Evolutionary conservation across 805 yeast genomes (phyloP).

Genomic region (Starmerella apis): DNA sequence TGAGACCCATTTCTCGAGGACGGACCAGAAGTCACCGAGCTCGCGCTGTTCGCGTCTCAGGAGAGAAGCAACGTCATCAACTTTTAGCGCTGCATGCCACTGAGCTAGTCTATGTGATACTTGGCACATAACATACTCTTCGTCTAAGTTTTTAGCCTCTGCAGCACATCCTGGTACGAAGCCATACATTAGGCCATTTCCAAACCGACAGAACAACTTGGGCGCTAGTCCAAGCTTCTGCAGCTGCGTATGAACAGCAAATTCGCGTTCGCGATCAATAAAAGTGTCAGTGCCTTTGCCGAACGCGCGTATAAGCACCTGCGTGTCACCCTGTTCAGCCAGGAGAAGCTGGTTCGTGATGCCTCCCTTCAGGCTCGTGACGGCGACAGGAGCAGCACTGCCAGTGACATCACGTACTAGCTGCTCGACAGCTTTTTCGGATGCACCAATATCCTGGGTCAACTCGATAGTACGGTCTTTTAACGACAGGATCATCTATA

Average conservation of each 20-base stretch:
- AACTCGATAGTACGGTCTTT: slow-evolving; percentile 14
- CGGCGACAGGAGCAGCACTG: slow-evolving; percentile 12
- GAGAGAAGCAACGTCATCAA: slow-evolving; percentile 14
- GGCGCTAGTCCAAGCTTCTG: slow-evolving; percentile 57
- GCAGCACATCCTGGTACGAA: slow-evolving; percentile 55
- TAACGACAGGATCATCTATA: slow-evolving; percentile 11
- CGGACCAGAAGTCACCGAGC: slow-evolving; percentile 44
- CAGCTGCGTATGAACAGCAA: slow-evolving; percentile 55
- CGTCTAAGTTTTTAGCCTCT: slow-evolving; percentile 43
- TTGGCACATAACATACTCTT: slow-evolving; percentile 41
- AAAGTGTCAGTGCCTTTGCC: slow-evolving; percentile 64
- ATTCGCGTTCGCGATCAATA: slow-evolving; percentile 65
- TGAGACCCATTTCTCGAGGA: slow-evolving; percentile 51
- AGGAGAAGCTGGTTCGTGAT: slow-evolving; percentile 33
- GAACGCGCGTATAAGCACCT: slow-evolving; percentile 52
- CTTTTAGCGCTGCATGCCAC: slow-evolving; percentile 47
- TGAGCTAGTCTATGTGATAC: slow-evolving; percentile 59
- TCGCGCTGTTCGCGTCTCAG: neutral
- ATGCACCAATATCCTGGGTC: neutral
- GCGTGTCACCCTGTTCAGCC: slow-evolving; percentile 22
- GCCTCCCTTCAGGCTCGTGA: slow-evolving; percentile 32
- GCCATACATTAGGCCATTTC: slow-evolving; percentile 65
- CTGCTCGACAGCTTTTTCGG: slow-evolving; percentile 8
- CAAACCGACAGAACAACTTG: slow-evolving; percentile 53
- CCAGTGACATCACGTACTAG: slow-evolving; percentile 14